Evolutionary conservation across 2,329 filamentous ascomycete genomes (phyloP).

Genomic region (Aspergillus novofumigatus): DNA sequence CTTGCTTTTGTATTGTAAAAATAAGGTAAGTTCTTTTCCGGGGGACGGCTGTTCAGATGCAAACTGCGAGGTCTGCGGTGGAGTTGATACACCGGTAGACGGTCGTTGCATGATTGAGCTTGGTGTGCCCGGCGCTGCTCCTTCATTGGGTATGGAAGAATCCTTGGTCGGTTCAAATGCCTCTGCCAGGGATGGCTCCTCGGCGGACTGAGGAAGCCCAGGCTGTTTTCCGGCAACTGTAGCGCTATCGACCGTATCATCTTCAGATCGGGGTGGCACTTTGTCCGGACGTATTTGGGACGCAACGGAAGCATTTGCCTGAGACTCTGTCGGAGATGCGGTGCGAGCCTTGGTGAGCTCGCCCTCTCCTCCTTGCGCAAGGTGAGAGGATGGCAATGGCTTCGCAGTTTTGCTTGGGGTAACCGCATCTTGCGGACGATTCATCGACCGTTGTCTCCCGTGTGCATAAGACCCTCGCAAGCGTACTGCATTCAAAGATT

Average conservation of each 20-base stretch:
- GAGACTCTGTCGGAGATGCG: conserved; percentile 21
- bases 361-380: conserved; percentile 53
- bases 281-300: conserved; percentile 65
- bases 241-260: conserved; percentile 35
- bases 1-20: conserved; percentile 93
- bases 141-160: conserved; percentile 9
- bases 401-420: conserved; percentile 51
- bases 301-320: conserved; percentile 29
- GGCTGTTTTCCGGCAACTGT: conserved; percentile 55
- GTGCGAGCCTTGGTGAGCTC: conserved; percentile 34
- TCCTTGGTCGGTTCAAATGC: conserved; percentile 34
- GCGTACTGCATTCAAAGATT: conserved; percentile 73
- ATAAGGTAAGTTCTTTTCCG: conserved; percentile 85
- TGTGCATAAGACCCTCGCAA: conserved; percentile 55
- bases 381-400: conserved; percentile 43
- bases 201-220: conserved; percentile 45
- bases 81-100: conserved; percentile 25
- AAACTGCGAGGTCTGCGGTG: conserved; percentile 51
- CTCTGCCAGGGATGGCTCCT: conserved; percentile 31
- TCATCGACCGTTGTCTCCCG: conserved; percentile 49
- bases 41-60: conserved; percentile 60
- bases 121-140: conserved; percentile 24
- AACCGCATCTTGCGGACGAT: conserved; percentile 54
- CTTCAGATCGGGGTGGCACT: conserved; percentile 40
- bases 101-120: conserved; percentile 17